A percentile compares a stretch with the other conserved stretches of the same genome.
Evolutionary conservation across 2,329 filamentous ascomycete genomes (phyloP).

Genomic region (Nemania abortiva): DNA sequence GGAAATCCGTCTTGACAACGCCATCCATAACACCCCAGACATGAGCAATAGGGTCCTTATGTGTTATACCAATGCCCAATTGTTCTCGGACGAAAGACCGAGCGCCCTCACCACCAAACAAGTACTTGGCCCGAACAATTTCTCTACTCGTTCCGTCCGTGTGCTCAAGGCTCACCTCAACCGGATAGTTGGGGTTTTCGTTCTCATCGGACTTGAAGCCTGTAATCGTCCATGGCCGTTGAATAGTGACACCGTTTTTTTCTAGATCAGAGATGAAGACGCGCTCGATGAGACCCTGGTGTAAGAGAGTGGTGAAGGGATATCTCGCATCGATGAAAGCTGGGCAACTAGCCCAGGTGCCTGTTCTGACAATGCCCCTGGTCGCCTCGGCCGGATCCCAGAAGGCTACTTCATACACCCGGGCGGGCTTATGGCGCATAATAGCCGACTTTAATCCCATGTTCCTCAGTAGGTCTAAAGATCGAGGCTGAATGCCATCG

Average conservation of each 20-base stretch:
- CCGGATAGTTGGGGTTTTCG: conserved; percentile 75
- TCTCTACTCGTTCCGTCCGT: conserved; percentile 78
- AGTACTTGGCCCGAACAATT: conserved; percentile 75
- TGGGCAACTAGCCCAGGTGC: conserved; percentile 88
- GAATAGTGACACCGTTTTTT: conserved; percentile 70
- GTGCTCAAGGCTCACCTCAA: conserved; percentile 81
- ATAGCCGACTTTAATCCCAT: conserved; percentile 90
- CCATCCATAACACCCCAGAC: conserved; percentile 84
- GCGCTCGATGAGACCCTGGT: conserved; percentile 78
- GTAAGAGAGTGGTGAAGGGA: conserved; percentile 76
- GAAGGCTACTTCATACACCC: conserved; percentile 83
- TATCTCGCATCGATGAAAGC: conserved; percentile 81
- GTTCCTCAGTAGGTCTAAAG: conserved; percentile 86
- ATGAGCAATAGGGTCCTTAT: conserved; percentile 76
- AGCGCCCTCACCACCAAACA: conserved; percentile 79
- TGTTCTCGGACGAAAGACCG: conserved; percentile 74
- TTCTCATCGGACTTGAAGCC: conserved; percentile 71
- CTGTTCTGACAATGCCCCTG: conserved; percentile 72
- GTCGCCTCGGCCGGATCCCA: conserved; percentile 73
- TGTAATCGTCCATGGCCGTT: conserved; percentile 74
- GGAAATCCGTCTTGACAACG: conserved; percentile 78
- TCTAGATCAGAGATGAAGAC: conserved; percentile 75
- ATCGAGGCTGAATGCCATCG: conserved; percentile 92
- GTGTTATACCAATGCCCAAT: conserved; percentile 76
- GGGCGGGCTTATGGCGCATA: conserved; percentile 88